Conservation (phyloP, 768 basidiomycete genomes). For the Podaxis sp. region DNA sequence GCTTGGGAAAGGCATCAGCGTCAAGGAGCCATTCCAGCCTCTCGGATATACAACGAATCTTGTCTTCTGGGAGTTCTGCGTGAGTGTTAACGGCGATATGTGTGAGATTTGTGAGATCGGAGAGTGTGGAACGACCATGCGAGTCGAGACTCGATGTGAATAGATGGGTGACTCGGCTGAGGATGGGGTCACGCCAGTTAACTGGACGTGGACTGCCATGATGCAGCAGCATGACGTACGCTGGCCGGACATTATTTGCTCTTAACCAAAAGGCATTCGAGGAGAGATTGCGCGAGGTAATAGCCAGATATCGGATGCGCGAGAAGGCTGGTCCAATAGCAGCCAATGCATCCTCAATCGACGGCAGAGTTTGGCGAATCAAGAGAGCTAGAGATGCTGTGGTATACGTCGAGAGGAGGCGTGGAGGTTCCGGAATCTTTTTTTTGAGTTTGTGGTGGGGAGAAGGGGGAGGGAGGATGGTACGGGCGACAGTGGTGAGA, state of each 20-base stretch:
- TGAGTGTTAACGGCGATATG: slow-evolving; percentile 31
- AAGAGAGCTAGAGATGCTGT: slow-evolving; percentile 28
- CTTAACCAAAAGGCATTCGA: slow-evolving; percentile 32
- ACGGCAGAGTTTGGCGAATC: slow-evolving; percentile 26
- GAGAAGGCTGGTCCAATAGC: slow-evolving; percentile 27
- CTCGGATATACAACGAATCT: background rate
- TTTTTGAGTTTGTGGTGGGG: slow-evolving; percentile 23
- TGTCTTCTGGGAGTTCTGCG: slow-evolving; percentile 15
- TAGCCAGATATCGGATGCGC: slow-evolving; percentile 26
- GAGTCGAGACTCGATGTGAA: slow-evolving; percentile 28
- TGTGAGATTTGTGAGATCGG: slow-evolving; percentile 27
- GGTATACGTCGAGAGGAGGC: slow-evolving; percentile 26
- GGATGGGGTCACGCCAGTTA: slow-evolving; percentile 30
- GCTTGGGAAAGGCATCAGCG: background rate
- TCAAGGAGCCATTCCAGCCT: slow-evolving; percentile 8
- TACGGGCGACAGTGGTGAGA: slow-evolving; percentile 25
- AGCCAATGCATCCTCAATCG: slow-evolving; percentile 28
- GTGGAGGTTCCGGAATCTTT: slow-evolving; percentile 23
- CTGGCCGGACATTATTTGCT: slow-evolving; percentile 25
- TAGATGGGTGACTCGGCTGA: slow-evolving; percentile 28
- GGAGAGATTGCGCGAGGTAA: slow-evolving; percentile 28
- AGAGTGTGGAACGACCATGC: slow-evolving; percentile 25
- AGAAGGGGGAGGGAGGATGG: slow-evolving; percentile 23
- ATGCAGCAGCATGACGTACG: slow-evolving; percentile 26
- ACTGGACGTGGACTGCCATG: slow-evolving; percentile 29